phyloP scores from a whole-genome alignment of 73 alveolate genomes.

The Tetrahymena malaccensis region DNA sequence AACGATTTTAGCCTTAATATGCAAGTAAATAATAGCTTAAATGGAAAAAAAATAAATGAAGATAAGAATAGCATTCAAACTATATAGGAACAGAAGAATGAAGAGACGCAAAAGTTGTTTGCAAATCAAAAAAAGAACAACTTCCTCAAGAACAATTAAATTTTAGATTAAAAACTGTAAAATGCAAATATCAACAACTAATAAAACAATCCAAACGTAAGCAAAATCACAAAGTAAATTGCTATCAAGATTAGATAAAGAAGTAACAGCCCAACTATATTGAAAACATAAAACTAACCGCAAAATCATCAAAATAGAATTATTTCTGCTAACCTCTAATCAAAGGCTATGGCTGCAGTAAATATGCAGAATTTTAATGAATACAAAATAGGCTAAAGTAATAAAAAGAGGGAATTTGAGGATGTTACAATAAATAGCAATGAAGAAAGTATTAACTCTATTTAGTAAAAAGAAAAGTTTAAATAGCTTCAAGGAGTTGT shows the following conservation, averaged over 20 bases:
- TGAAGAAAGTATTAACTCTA: neutral
- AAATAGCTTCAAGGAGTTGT: neutral
- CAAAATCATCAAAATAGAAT: neutral
- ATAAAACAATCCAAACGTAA: neutral
- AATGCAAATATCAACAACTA: neutral
- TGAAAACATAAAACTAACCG: neutral
- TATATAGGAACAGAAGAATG: neutral
- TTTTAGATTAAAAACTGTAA: neutral
- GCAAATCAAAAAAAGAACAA: neutral
- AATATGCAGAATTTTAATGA: neutral
- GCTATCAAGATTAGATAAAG: neutral
- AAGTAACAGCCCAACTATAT: neutral
- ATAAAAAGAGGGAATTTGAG: neutral
- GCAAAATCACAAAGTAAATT: neutral
- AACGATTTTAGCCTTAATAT: neutral
- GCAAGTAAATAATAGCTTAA: neutral
- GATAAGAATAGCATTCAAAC: neutral
- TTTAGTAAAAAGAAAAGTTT: neutral
- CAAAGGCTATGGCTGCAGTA: neutral
- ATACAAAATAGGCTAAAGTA: neutral
- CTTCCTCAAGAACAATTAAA: neutral
- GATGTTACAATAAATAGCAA: neutral
- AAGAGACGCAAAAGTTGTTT: neutral
- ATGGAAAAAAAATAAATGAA: neutral
- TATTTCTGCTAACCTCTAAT: neutral